Conservation (phyloP, 495 filamentous ascomycete species). For the Penicillium canariense region DNA sequence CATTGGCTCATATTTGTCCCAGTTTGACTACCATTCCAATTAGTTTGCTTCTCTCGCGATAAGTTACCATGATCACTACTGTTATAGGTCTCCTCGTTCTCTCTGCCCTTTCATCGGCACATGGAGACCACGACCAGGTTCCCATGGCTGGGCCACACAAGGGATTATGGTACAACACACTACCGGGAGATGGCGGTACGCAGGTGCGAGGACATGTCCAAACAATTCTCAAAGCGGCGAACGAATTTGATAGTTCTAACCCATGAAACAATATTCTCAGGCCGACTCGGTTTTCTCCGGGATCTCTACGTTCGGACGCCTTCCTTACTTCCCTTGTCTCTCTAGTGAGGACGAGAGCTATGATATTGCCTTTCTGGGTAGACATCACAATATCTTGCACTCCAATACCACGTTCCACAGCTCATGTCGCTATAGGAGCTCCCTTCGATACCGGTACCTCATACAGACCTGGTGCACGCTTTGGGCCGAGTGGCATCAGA, state of each 20-base stretch:
- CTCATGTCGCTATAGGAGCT: slow-evolving; percentile 40
- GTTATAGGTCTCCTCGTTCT: slow-evolving; percentile 25
- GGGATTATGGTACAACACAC: slow-evolving; percentile 60
- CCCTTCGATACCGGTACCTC: slow-evolving; percentile 69
- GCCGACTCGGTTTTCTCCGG: slow-evolving; percentile 72
- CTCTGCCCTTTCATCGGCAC: slow-evolving; percentile 44
- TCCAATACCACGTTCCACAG: not conserved
- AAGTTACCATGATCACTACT: slow-evolving; percentile 19
- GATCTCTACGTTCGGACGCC: slow-evolving; percentile 72
- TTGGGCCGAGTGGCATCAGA: slow-evolving; percentile 78
- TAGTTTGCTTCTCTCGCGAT: not conserved
- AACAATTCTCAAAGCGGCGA: not conserved
- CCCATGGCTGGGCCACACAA: slow-evolving; percentile 58
- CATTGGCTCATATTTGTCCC: too few species aligned
- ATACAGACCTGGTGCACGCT: slow-evolving; percentile 79
- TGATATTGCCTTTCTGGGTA: slow-evolving; percentile 81
- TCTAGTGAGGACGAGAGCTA: slow-evolving; percentile 66
- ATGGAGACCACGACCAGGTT: slow-evolving; percentile 52
- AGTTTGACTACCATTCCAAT: too few species aligned
- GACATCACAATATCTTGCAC: not conserved
- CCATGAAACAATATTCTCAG: slow-evolving; percentile 28
- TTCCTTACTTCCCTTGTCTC: slow-evolving; percentile 77
- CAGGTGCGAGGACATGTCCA: slow-evolving; percentile 41
- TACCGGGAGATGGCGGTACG: slow-evolving; percentile 66
- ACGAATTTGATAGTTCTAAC: not conserved